phyloP scores from a whole-genome alignment of 2,329 filamentous ascomycete genomes.

The Xylaria sp. region DNA sequence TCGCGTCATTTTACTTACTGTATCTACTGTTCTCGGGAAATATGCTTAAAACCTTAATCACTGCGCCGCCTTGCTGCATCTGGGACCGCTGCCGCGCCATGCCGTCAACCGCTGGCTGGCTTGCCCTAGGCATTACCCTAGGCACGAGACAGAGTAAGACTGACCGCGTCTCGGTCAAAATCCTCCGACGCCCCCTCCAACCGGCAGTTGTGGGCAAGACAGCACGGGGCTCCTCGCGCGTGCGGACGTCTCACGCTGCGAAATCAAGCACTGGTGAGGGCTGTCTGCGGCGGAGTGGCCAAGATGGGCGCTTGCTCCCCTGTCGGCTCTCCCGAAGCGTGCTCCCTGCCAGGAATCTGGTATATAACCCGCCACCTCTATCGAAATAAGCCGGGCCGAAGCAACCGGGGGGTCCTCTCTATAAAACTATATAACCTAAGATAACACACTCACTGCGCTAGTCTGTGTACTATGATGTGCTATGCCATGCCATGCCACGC shows the following conservation, averaged over 20 bases:
- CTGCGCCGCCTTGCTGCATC: slow-evolving; percentile 18
- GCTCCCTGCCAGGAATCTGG: no score
- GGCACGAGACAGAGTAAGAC: slow-evolving; percentile 27
- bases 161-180: slow-evolving; percentile 31
- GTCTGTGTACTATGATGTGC: background rate
- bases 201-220: slow-evolving; percentile 14
- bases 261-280: slow-evolving; percentile 1
- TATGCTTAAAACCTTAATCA: slow-evolving; percentile 31
- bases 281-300: background rate
- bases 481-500: background rate
- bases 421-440: background rate
- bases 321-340: background rate
- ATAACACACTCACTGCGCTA: background rate
- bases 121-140: slow-evolving; percentile 22
- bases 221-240: background rate
- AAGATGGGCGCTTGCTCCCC: background rate
- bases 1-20: slow-evolving; percentile 27
- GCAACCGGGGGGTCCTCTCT: slow-evolving; percentile 9
- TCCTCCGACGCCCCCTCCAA: slow-evolving; percentile 12
- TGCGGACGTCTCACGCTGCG: slow-evolving; percentile 1
- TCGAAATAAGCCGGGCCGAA: slow-evolving; percentile 29
- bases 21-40: slow-evolving; percentile 7
- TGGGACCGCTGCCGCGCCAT: slow-evolving; percentile 2
- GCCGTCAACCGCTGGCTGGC: slow-evolving; percentile 15
- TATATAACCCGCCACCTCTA: background rate